Conservation (phyloP, 2,329 filamentous ascomycete genomes). For the Ascochyta clinopodiicola region DNA sequence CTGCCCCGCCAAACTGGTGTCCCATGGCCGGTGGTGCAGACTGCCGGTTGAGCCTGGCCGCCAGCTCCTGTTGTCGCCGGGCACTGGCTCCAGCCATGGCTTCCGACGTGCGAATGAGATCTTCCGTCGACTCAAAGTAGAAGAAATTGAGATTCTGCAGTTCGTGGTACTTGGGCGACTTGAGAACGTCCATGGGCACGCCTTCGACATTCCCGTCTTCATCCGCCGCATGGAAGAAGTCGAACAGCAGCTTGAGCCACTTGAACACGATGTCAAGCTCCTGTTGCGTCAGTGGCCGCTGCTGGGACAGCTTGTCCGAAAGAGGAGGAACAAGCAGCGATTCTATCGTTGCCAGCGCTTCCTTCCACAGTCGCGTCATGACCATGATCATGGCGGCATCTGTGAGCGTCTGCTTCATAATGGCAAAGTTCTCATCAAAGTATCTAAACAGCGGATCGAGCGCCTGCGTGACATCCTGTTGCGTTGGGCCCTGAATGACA, state of each 20-base stretch:
- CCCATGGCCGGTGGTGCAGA: slow-evolving; percentile 69
- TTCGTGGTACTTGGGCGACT: slow-evolving; percentile 98
- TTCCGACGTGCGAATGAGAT: slow-evolving; percentile 92
- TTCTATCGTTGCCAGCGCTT: slow-evolving; percentile 91
- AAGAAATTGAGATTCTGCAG: slow-evolving; percentile 97
- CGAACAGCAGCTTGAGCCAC: slow-evolving; percentile 89
- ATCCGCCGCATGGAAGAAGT: slow-evolving; percentile 93
- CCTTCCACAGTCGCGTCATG: slow-evolving; percentile 98
- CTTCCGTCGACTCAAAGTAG: slow-evolving; percentile 92
- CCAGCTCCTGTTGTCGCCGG: slow-evolving; percentile 72
- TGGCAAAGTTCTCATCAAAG: slow-evolving; percentile 98
- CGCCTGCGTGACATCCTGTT: slow-evolving; percentile 78
- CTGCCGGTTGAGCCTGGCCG: slow-evolving; percentile 66
- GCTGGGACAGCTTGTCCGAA: slow-evolving; percentile 89
- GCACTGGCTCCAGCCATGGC: slow-evolving; percentile 90
- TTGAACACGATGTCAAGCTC: slow-evolving; percentile 95
- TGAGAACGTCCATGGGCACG: slow-evolving; percentile 88
- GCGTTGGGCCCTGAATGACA: slow-evolving; percentile 64
- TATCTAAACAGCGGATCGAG: slow-evolving; percentile 87
- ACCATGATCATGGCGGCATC: slow-evolving; percentile 97
- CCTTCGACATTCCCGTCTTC: slow-evolving; percentile 86
- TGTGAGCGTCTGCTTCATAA: slow-evolving; percentile 97
- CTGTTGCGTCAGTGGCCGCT: slow-evolving; percentile 81
- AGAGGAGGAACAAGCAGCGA: slow-evolving; percentile 87
- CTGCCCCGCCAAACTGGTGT: slow-evolving; percentile 59